Evolutionary conservation across 2,329 filamentous ascomycete genomes (phyloP), one percentile per base, ranked within the genome.

Genomic region (Coniochaeta sp.): DNA sequence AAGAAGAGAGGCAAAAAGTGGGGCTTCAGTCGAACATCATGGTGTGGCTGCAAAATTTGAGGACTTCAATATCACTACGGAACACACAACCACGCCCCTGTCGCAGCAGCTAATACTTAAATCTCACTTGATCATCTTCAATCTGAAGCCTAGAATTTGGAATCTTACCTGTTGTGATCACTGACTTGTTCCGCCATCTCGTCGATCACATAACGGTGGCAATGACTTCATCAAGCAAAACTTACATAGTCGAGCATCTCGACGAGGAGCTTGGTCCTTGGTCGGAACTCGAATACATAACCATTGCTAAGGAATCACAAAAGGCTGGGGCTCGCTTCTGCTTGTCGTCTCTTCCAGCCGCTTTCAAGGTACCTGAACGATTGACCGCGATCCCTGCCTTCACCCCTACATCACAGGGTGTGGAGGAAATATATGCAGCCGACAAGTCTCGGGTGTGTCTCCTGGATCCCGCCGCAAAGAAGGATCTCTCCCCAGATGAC

Each of bases 171-270:
- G n/a, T n/a, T n/a, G n/a, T n/a, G n/a, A n/a, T n/a, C n/a, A n/a
- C n/a, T n/a, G n/a, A n/a, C n/a, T n/a, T n/a, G n/a, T n/a, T n/a
- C n/a, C n/a, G n/a, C n/a, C n/a, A n/a, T 33, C 31, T 33, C 31
- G 31, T 33, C 31, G 31, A 36, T 14, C 11, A 36, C 3, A 6
- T 14, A 36, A 6, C 34, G 14, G 34, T 36, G 38, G n/a, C 6
- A 17, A 40, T 40, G 38, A 11, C 11, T n/a, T 16, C 36, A 14
- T 7, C 36, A 38, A 12, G 47, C 24, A 90, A 92, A 75, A 93
- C 87, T 50, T 97, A 95, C 76, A 90, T 98, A 69, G 93, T 98
- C 68, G 93, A 98, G 79, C 93, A 99, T 76, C 87, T 99, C 65
- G 95, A 99, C 77, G 88, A 90, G 44, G 95, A 99, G 75, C 83